phyloP scores from a whole-genome alignment of 2,329 filamentous ascomycete species.

The Domatiomyces catenatus region DNA sequence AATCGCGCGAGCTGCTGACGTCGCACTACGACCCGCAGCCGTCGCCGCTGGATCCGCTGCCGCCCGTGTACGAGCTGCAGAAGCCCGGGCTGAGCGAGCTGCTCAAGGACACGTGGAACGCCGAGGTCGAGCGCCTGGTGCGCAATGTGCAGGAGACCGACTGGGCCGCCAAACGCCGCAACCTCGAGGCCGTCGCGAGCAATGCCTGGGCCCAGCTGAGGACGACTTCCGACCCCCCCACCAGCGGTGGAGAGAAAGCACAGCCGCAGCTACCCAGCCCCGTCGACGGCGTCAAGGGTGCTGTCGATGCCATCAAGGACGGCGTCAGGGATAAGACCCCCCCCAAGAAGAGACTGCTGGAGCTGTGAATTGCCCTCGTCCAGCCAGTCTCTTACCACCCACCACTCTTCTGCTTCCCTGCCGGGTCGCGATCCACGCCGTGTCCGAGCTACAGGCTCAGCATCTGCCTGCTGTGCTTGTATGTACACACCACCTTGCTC shows the following conservation, averaged over 20 bases:
- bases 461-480: neutral
- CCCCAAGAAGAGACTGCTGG: neutral
- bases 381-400: too few species aligned
- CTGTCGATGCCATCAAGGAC: constrained; percentile 5
- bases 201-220: constrained; percentile 7
- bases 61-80: constrained; percentile 26
- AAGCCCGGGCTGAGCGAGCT: constrained; percentile 46
- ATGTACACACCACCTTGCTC: neutral
- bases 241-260: constrained; percentile 7
- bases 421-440: neutral
- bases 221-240: constrained; percentile 5
- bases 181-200: constrained; percentile 10
- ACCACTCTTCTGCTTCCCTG: too few species aligned
- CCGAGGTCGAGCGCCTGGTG: constrained; percentile 52
- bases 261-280: constrained; percentile 5
- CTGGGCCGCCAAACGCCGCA: constrained; percentile 30
- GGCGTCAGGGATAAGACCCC: constrained; percentile 1
- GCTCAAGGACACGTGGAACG: constrained; percentile 65
- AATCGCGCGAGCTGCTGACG: constrained; percentile 29
- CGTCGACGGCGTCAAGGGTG: neutral
- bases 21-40: constrained; percentile 23
- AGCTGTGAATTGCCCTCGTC: constrained; percentile 1
- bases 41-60: constrained; percentile 17
- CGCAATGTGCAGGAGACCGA: constrained; percentile 50
- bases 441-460: neutral